phyloP scores from a whole-genome alignment of 306 rosid genomes.

The Prunus padus region DNA sequence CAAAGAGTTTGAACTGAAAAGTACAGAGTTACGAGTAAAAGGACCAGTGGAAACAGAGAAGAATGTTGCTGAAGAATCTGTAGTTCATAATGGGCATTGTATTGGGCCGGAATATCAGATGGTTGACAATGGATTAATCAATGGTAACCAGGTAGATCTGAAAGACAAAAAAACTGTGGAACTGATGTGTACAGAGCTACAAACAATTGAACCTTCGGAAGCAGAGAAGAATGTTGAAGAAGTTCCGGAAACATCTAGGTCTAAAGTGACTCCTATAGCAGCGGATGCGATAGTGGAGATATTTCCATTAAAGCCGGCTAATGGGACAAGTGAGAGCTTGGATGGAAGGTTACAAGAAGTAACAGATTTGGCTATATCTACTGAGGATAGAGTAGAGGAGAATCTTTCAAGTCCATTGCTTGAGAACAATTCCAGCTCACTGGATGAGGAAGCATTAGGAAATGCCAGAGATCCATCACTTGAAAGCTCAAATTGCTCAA shows the following conservation, averaged over 20 bases:
- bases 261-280: constrained; percentile 35
- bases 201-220: constrained; percentile 25
- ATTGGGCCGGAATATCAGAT: constrained; percentile 1
- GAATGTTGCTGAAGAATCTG: constrained; percentile 15
- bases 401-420: constrained; percentile 27
- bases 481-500: constrained; percentile 37
- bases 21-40: constrained; percentile 15
- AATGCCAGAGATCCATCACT: constrained; percentile 25
- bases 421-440: constrained; percentile 24
- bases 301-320: constrained; percentile 57
- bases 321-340: constrained; percentile 26
- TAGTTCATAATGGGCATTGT: constrained; percentile 20
- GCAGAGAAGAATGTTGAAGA: constrained; percentile 36
- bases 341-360: constrained; percentile 36
- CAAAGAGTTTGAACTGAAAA: constrained; percentile 19
- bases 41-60: constrained; percentile 26
- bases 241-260: constrained; percentile 25
- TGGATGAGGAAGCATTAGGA: constrained; percentile 37
- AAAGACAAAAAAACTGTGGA: constrained; percentile 24
- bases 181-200: constrained; percentile 26
- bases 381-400: constrained; percentile 35
- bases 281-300: constrained; percentile 65
- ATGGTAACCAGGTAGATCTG: constrained; percentile 19
- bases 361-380: constrained; percentile 26
- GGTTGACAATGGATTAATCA: constrained; percentile 1